Base-by-base conservation (phyloP, 1,284 basidiomycete species). In the Cutaneotrichosporon dermatis region DNA sequence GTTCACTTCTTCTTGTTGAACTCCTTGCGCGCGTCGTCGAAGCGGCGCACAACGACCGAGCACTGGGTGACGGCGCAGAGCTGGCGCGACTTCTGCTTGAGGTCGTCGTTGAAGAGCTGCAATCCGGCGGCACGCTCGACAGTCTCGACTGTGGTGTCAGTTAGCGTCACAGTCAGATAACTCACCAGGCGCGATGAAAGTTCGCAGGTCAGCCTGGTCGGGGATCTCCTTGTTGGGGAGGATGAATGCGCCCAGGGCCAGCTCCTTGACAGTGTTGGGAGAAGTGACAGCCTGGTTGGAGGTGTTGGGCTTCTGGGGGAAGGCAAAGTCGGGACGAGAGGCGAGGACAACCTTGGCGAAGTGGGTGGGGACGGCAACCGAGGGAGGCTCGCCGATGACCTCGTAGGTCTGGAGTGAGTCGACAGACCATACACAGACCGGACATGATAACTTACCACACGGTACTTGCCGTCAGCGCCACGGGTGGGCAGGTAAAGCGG, bases 331-430 rank as follows among this genome's bases (percentile, higher is more conserved):
- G 0, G 90, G 86, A 66, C 84, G 84, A 0, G 90, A 83, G 1
- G 89, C 85, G 55, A 97, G 82, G 34, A 98, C 86, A 37, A 98
- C 93, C 79, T 98, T 99, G 40, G 95, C 95, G 76, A 99, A 99
- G 75, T 99, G 96, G 4, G 96, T 99, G 0, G 96, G 96, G 6
- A 99, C 96, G 40, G 89, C 82, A 56, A 98, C 82, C 69, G 88
- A 90, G 4, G 92, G 92, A 33, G 92, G 93, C 41, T 84, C 85
- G 0, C 95, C 96, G 65, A 98, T 97, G 44, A 99, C 90, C 82
- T 96, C 92, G 74, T 96, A 86, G 2, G 84, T 86, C 90, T 94
- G 63, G 25, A 25, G 25, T 25, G 25, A 25, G 25, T 25, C 25
- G 25, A 25, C 25, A 25, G 25, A 25, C 25, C 25, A 25, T 25